Evolutionary conservation across 1,284 basidiomycete species (phyloP), one percentile per base, ranked within the genome.

Genomic region (Leccinum griseonigrum): DNA sequence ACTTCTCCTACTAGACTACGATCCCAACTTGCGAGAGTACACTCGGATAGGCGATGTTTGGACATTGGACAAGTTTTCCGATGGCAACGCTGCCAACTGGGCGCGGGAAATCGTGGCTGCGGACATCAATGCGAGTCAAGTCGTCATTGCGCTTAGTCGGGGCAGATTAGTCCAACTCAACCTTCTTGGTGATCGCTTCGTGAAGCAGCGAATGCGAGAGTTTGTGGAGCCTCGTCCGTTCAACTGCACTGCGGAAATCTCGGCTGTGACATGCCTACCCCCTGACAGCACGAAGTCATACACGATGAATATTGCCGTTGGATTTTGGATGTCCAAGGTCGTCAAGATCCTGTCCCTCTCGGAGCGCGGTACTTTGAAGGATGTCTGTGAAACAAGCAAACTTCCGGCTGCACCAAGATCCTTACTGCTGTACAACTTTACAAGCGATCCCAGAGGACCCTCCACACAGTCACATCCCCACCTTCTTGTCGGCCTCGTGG

Each of bases 401-500:
- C 78, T 87, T 54, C 81, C 83, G 32, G 81, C 85, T 13, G 80
- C 91, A 34, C 86, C 91, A 5, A 84, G 88, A 10, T 92, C 91
- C 3, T 69, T 94, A 18, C 74, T 92, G n/a, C 72, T 94, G 54
- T 81, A 85, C 68, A 84, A 85, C 63, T 92, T 94, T 70, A 82
- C 75, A 8, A 67, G 66, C 14, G 76, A 75, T 48, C 51, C 69
- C 11, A 75, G 65, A 55, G 61, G 74, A 16, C 77, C 78, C 60
- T 76, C 73, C 48, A 58, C 71, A 13, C 74, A 81, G 54, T 72
- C 66, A 62, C 75, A 77, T 59, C 79, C 85, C 0, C 83, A 88
- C 64, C 79, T 98, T 5, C 77, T 98, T 22, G 85, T 87, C 9
- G 95, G 95, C 1, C 78, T 96, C 4, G 85, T 84, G 5, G 87